phyloP scores from a whole-genome alignment of 140 eudicot genomes.

The Erigeron philadelphicus region DNA sequence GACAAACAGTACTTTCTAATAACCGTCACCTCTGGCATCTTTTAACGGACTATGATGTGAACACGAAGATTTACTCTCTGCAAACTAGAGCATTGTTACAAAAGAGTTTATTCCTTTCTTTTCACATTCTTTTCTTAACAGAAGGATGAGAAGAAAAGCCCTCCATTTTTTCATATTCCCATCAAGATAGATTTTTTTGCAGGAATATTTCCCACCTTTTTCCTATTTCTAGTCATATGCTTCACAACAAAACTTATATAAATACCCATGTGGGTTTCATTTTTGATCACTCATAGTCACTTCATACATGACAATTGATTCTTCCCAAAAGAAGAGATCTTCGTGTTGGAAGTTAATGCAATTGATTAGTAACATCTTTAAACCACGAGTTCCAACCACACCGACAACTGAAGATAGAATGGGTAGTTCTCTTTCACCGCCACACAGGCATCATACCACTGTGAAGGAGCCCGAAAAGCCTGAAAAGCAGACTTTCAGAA shows the following conservation, averaged over 20 bases:
- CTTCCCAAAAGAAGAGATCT: slow-evolving; percentile 27
- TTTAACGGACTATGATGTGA: neutral
- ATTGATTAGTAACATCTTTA: slow-evolving; percentile 29
- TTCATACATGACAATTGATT: slow-evolving; percentile 23
- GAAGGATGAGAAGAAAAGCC: neutral
- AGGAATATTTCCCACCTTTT: too few relatives aligned
- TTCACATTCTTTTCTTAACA: slow-evolving; percentile 19
- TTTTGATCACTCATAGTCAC: neutral
- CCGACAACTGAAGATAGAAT: slow-evolving; percentile 5
- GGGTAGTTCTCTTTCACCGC: slow-evolving; percentile 16
- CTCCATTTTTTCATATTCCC: slow-evolving; percentile 9
- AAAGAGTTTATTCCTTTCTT: slow-evolving; percentile 13
- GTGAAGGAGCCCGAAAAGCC: neutral
- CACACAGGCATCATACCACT: neutral
- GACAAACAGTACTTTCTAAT: neutral
- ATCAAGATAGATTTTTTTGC: neutral
- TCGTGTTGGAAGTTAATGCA: slow-evolving; percentile 36
- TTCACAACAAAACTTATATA: slow-evolving; percentile 10
- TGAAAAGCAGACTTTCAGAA: neutral
- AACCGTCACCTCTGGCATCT: neutral
- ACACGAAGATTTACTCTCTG: neutral
- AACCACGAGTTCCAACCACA: slow-evolving; percentile 7
- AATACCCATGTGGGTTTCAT: slow-evolving; percentile 1
- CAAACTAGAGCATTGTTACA: neutral
- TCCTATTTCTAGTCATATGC: neutral